Evolutionary conservation across 202 grass and related monocot genomes (phyloP), one percentile per base, ranked within the genome.

Genomic region (Carex sylvatica): DNA sequence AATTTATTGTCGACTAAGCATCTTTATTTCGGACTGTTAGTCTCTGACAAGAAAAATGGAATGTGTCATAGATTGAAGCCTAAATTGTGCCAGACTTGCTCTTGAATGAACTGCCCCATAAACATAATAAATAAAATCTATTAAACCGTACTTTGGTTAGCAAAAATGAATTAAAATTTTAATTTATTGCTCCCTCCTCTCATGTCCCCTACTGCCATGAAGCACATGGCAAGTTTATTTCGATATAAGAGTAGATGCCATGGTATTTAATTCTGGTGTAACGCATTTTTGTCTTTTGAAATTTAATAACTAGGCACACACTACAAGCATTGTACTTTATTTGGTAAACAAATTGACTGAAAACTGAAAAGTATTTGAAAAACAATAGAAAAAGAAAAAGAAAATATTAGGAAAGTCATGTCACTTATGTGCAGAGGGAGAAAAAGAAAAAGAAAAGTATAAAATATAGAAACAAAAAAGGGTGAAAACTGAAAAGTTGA

Each of bases 191-290:
- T 69, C 47, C 44, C 22, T 54, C 22, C 0, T 28, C 10, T 31
- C 2, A 4, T 74, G 71, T 74, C 44, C 13, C 10, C 10, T 6
- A 30, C 5, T 54, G 47, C 71, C 46, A 74, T 26, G 46, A 0
- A 74, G 47, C 71, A 74, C 71, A 74, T 74, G 71, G 47, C 2
- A 54, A 74, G 47, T 74, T 49, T 10, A 44, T 6, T 40, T 40
- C 30, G 16, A 56, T 56, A 56, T 13, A 26, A 70, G 28, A 53
- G 2, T 74, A 16, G 31, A 64, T 38, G n/a, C n/a, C n/a, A n/a
- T n/a, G 13, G 14, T n/a, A 68, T n/a, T 38, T 18, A 68, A 38
- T 36, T 38, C 6, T 68, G 0, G 6, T 62, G 60, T 24, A 68
- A 68, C 6, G 15, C 6, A 18, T 28, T 68, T 74, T 74, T 49